Conservation (phyloP, 495 filamentous ascomycete genomes). For the Penicillium lagena region DNA sequence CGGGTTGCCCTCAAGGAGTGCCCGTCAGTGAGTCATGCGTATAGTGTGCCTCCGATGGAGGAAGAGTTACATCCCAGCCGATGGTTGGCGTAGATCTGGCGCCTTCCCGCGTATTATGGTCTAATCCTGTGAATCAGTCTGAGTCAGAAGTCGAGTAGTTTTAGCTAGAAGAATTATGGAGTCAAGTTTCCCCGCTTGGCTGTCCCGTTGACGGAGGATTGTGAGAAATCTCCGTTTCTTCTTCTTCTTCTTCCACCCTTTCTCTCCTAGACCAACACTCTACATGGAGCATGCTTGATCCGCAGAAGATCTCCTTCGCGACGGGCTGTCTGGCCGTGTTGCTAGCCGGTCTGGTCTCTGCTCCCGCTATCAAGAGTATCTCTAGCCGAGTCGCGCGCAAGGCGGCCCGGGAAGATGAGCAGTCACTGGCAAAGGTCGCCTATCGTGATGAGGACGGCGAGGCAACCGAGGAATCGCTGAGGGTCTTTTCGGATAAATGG, state of each 20-base stretch:
- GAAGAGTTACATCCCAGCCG: too few relatives aligned
- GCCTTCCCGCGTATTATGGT: too few relatives aligned
- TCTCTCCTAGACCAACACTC: neutral
- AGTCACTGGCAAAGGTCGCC: constrained; percentile 9
- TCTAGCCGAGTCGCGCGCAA: constrained; percentile 10
- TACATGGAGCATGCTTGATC: constrained; percentile 19
- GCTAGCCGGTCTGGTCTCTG: constrained; percentile 14
- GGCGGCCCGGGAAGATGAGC: constrained; percentile 13
- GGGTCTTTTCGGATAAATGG: constrained; percentile 24
- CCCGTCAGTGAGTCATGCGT: too few relatives aligned
- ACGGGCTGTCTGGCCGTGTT: constrained; percentile 19
- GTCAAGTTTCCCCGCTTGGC: constrained; percentile 2
- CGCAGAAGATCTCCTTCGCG: constrained; percentile 9
- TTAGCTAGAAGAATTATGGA: neutral
- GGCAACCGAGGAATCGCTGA: constrained; percentile 21
- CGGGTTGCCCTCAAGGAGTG: too few relatives aligned
- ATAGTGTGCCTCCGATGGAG: too few relatives aligned
- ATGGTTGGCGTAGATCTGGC: too few relatives aligned
- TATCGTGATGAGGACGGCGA: constrained; percentile 29
- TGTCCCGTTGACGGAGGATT: constrained; percentile 1
- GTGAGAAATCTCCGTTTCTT: neutral
- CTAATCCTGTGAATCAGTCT: too few relatives aligned
- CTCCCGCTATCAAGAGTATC: constrained; percentile 19
- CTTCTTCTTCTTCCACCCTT: neutral
- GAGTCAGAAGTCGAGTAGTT: too few relatives aligned